phyloP scores from a whole-genome alignment of 2,329 filamentous ascomycete species.

The Torrubiella hemipterigena region DNA sequence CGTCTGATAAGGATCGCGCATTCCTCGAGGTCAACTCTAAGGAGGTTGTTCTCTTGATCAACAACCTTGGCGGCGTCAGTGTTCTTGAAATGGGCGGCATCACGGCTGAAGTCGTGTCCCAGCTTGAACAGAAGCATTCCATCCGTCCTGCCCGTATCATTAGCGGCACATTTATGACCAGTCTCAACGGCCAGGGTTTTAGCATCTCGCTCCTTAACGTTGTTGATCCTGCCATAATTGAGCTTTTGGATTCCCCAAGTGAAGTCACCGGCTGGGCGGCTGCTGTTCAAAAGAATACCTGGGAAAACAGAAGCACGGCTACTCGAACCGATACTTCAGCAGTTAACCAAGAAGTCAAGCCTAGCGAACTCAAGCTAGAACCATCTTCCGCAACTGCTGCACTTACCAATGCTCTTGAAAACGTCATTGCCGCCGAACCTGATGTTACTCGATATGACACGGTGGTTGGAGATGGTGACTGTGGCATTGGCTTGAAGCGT shows the following conservation, averaged over 20 bases:
- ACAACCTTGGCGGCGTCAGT: constrained; percentile 66
- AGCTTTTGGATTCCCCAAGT: constrained; percentile 56
- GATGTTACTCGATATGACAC: constrained; percentile 66
- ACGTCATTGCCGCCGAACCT: constrained; percentile 54
- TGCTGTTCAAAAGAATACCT: constrained; percentile 49
- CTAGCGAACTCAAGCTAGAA: constrained; percentile 42
- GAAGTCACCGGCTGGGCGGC: constrained; percentile 62
- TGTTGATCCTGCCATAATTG: constrained; percentile 48
- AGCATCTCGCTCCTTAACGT: constrained; percentile 60
- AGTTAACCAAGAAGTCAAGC: constrained; percentile 19
- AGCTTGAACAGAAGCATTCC: constrained; percentile 43
- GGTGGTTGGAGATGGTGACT: constrained; percentile 82
- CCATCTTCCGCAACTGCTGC: constrained; percentile 33
- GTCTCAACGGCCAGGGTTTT: constrained; percentile 64
- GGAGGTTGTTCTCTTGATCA: constrained; percentile 59
- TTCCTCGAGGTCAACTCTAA: constrained; percentile 52
- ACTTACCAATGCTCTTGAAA: constrained; percentile 45
- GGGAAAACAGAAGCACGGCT: constrained; percentile 42
- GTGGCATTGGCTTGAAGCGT: constrained; percentile 73
- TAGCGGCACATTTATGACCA: constrained; percentile 66
- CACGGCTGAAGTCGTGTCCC: constrained; percentile 53
- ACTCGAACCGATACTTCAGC: constrained; percentile 27
- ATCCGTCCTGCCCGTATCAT: constrained; percentile 55
- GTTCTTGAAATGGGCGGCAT: constrained; percentile 62
- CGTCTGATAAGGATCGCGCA: constrained; percentile 54